Conservation (phyloP, 2,329 filamentous ascomycete genomes). For the Acrocalymma vagum region DNA sequence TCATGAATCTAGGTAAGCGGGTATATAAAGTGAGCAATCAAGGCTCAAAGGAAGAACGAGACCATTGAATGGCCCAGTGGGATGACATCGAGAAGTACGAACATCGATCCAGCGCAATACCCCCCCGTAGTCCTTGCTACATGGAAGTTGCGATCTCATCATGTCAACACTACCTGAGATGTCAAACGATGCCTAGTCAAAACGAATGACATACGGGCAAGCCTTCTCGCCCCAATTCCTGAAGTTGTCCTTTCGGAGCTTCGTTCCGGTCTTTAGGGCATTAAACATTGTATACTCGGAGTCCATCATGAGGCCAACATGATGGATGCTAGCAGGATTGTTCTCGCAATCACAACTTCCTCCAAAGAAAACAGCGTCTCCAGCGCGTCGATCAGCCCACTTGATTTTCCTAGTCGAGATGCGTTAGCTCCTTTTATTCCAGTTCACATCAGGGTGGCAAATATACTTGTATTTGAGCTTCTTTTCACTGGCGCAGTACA, state of each 20-base stretch:
- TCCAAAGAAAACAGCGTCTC: slow-evolving; percentile 32
- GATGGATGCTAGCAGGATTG: slow-evolving; percentile 26
- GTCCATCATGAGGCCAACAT: slow-evolving; percentile 33
- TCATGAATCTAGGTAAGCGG: too few relatives aligned
- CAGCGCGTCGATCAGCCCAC: slow-evolving; percentile 26
- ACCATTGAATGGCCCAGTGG: too few relatives aligned
- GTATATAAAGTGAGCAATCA: too few relatives aligned
- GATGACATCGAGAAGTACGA: too few relatives aligned
- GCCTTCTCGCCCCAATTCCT: slow-evolving; percentile 27
- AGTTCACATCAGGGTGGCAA: neutral
- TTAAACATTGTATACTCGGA: slow-evolving; percentile 27
- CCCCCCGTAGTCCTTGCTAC: too few relatives aligned
- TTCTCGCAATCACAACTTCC: slow-evolving; percentile 26
- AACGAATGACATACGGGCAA: slow-evolving; percentile 29
- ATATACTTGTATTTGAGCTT: slow-evolving; percentile 31
- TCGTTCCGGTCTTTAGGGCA: slow-evolving; percentile 31
- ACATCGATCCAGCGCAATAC: too few relatives aligned
- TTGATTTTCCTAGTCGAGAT: slow-evolving; percentile 22
- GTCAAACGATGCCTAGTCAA: slow-evolving; percentile 17
- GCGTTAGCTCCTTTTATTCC: slow-evolving; percentile 1
- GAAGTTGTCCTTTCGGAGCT: slow-evolving; percentile 29
- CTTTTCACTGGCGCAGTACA: slow-evolving; percentile 29
- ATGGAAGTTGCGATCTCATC: too few relatives aligned
- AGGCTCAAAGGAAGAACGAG: too few relatives aligned
- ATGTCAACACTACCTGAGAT: too few relatives aligned